Evolutionary conservation across 306 rosid genomes (phyloP), one percentile per base, ranked within the genome.

Genomic region (Cucumis sativus): DNA sequence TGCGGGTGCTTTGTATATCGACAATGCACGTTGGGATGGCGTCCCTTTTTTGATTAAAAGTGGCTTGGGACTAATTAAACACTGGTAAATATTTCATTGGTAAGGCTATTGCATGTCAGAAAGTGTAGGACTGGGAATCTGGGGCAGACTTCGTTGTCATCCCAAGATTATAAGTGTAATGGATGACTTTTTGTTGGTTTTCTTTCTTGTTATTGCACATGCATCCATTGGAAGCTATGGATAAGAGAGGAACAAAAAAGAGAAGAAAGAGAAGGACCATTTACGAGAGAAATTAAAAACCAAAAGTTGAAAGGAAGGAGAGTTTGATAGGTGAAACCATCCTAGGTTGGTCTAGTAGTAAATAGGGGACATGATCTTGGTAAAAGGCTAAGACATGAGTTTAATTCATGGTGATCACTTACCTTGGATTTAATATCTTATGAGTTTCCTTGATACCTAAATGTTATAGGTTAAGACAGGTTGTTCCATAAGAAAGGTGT

Each of bases 21-120:
- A 94, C 83, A 94, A 91, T 84, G 97, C 95, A 77, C 87, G 96
- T n/a, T 94, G 98, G 97, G 97, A 94, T 69, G 98, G 98, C 28
- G 98, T 94, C 81, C 98, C 98, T 54, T 94, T 94, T 83, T 78
- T 91, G 85, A 85, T 94, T 75, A 94, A 89, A 82, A 81, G 94
- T 35, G 98, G 98, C 84, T 66, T 91, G 74, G 97, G 97, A 76
- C 98, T 94, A 81, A 90, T 91, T 80, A 83, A 91, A 70, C 97
- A 91, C 91, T 85, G 93, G 98, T 94, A 83, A 83, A 77, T 76
- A 56, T 65, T 80, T 59, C 68, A 59, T 35, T 82, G 39, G 33
- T 16, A 12, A 8, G 63, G 58, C 49, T 49, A 64, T 37, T 57
- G 62, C 33, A 43, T 43, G 5, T 45, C 21, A 45, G 7, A 21